Evolutionary conservation across 495 filamentous ascomycete species (phyloP).

Genomic region (Penicillium macrosclerotiorum): DNA sequence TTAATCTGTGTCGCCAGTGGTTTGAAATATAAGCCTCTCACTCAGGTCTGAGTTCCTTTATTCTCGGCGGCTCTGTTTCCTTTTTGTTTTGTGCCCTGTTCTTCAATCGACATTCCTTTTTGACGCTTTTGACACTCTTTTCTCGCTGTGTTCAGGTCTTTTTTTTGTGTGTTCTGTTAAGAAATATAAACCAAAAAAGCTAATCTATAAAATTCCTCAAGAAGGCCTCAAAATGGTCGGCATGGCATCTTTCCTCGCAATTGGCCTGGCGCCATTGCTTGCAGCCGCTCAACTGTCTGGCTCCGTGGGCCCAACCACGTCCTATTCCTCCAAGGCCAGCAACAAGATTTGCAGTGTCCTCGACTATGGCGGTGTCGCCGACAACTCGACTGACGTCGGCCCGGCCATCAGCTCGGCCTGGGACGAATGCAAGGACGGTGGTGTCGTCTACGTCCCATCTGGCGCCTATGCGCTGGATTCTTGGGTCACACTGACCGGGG

Average conservation of each 20-base stretch:
- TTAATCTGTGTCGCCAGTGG: not conserved
- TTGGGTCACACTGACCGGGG: slow-evolving; percentile 38
- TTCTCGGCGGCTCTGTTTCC: not conserved
- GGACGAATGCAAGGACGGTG: slow-evolving; percentile 38
- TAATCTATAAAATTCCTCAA: no score
- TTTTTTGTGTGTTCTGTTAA: no score
- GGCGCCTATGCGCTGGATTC: slow-evolving; percentile 34
- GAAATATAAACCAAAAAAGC: no score
- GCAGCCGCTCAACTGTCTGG: slow-evolving; percentile 41
- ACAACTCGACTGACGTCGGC: slow-evolving; percentile 47
- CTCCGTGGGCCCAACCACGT: slow-evolving; percentile 44
- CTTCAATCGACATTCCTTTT: not conserved
- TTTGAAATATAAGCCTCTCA: slow-evolving; percentile 1
- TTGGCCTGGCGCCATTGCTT: slow-evolving; percentile 33
- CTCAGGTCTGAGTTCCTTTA: not conserved
- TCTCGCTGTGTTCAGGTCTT: no score
- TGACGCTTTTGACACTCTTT: not conserved
- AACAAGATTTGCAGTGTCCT: slow-evolving; percentile 48
- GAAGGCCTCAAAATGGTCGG: slow-evolving; percentile 6
- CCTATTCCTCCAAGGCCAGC: slow-evolving; percentile 26
- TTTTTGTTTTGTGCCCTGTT: not conserved
- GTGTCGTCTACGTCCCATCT: slow-evolving; percentile 35
- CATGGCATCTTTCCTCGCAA: slow-evolving; percentile 15
- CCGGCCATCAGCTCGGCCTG: slow-evolving; percentile 47
- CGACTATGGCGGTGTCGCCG: slow-evolving; percentile 49